Base-by-base conservation (phyloP, 805 yeast genomes). In the Candida ulmi region DNA sequence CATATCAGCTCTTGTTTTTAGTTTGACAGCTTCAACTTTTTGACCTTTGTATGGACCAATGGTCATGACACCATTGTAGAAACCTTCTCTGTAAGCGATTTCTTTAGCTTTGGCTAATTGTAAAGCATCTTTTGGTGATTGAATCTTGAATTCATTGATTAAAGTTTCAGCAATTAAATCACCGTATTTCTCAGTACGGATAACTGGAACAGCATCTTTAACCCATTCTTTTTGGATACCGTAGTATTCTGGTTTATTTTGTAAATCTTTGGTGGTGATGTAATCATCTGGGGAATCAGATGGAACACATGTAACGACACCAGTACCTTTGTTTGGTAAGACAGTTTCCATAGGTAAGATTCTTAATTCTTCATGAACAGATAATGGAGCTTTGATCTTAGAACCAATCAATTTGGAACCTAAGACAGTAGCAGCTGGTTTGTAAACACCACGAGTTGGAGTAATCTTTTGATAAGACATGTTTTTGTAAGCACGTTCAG, bases 201-300 rank as follows among this genome's bases (percentile, higher is more conserved):
- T 77, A 52, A 91, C 74, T 23, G 95, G 78, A 33, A 86, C 66
- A 25, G 83, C 75, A 12, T 85, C 91, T 41, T 74, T 65, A 32
- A 86, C 93, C 99, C 98, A 93, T 45, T 81, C 88, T 53, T 79
- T 73, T 45, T 90, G 73, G 57, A 91, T 85, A 39, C 80, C 76
- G 62, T 91, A 90, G 63, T 80, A 91, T 55, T 88, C 97, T 25
- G 97, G 84, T 69, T 91, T 91, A 71, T 87, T 80, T 53, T 74
- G 74, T 54, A 93, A 75, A 51, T 93, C 99, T 55, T 71, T 72
- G 36, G 83, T 76, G 44, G 96, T 93, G 65, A 91, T 80, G 60
- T 57, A 93, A 70, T 93, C 99, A 69, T 93, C 99, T 45, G 99
- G 98, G 42, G 98, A 90, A 65, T 90, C 96, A n/a, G 96, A 83